Evolutionary conservation across 1,139 yeast genomes (phyloP).

Genomic region (Geotrichum candidum): DNA sequence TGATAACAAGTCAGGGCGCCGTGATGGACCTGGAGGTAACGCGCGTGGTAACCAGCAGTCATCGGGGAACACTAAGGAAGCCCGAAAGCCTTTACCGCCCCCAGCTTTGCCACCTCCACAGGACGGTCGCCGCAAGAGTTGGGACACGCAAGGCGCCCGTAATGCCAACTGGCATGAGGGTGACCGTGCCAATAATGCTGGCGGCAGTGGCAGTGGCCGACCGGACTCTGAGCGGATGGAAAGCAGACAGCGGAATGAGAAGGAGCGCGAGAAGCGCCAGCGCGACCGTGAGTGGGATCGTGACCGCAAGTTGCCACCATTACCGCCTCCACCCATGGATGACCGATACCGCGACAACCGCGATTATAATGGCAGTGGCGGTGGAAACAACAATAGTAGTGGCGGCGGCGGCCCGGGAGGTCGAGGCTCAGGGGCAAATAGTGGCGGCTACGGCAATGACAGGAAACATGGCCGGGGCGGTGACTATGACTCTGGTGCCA

Average conservation of each 20-base stretch:
- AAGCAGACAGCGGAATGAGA: constrained; percentile 14
- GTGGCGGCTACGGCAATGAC: constrained; percentile 4
- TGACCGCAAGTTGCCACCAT: constrained; percentile 4
- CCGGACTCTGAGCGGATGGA: constrained; percentile 11
- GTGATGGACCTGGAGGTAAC: constrained; percentile 17
- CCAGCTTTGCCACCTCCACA: background rate
- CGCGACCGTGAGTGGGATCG: constrained; percentile 22
- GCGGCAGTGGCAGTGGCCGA: constrained; percentile 3
- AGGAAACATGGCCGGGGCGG: constrained; percentile 10
- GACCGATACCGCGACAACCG: constrained; percentile 11
- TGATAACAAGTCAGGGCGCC: constrained; percentile 10
- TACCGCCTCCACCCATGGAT: background rate
- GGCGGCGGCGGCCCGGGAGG: constrained; percentile 12
- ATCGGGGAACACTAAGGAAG: constrained; percentile 6
- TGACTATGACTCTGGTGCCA: constrained; percentile 8
- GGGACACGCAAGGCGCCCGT: constrained; percentile 15
- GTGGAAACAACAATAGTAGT: constrained; percentile 5
- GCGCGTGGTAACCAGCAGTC: constrained; percentile 10
- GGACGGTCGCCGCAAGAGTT: constrained; percentile 8
- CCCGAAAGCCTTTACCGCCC: background rate
- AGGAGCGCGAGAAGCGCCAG: constrained; percentile 17
- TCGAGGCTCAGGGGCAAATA: constrained; percentile 5
- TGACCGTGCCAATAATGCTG: constrained; percentile 4
- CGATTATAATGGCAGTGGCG: background rate
- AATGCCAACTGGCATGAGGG: constrained; percentile 1